Conservation (phyloP, 2,329 filamentous ascomycete genomes). For the Talaromyces sp. region DNA sequence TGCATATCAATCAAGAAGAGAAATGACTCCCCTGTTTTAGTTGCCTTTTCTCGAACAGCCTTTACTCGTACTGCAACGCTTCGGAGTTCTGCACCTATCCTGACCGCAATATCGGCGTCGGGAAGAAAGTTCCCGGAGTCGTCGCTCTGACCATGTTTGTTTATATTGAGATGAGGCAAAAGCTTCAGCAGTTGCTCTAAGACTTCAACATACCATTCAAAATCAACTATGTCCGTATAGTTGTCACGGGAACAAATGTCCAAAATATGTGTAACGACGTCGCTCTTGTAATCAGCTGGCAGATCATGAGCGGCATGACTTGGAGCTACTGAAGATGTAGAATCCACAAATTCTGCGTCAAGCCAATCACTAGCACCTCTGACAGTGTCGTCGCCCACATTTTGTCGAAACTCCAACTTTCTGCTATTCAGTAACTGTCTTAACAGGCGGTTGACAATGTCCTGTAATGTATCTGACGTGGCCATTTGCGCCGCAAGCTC, state of each 20-base stretch:
- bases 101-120: constrained; percentile 25
- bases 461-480: constrained; percentile 74
- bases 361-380: background rate
- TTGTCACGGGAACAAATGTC: constrained; percentile 87
- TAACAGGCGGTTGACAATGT: constrained; percentile 80
- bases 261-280: constrained; percentile 76
- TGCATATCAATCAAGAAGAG: constrained; percentile 47
- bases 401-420: constrained; percentile 24
- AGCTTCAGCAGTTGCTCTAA: constrained; percentile 77
- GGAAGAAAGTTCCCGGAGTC: constrained; percentile 14
- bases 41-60: constrained; percentile 72
- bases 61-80: constrained; percentile 90
- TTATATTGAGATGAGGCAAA: constrained; percentile 28
- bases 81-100: constrained; percentile 76
- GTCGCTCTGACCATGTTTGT: constrained; percentile 17
- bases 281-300: constrained; percentile 78
- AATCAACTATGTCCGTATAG: constrained; percentile 79
- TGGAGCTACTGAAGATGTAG: constrained; percentile 41
- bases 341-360: constrained; percentile 51
- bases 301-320: constrained; percentile 49
- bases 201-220: constrained; percentile 96
- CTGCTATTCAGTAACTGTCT: constrained; percentile 64
- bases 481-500: constrained; percentile 94
- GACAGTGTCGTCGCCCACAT: constrained; percentile 42
- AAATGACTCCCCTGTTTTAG: constrained; percentile 71